These are phyloP conservation scores for Arthrobotrys pseudoclavata DNA, from an alignment of 2,329 filamentous ascomycete species.

Conservation along the genomic window DNA sequence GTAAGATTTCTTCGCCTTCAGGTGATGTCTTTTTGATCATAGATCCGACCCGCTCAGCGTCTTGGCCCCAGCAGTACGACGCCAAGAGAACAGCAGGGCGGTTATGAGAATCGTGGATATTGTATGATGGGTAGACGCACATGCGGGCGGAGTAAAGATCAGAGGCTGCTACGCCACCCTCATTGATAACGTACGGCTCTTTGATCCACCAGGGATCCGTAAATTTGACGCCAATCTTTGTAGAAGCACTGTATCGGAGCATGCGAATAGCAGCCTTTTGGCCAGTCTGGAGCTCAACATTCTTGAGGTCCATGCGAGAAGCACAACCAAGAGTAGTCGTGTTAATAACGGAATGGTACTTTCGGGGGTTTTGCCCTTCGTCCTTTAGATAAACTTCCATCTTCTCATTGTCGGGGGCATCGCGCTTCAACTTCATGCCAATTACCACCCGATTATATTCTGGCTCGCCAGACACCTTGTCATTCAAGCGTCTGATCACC, in stretches of 20 bases:
- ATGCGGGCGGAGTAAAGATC: conserved; percentile 64
- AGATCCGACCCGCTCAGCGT: conserved; percentile 65
- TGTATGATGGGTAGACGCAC: conserved; percentile 67
- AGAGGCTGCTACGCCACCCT: conserved; percentile 64
- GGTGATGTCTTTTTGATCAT: conserved; percentile 59
- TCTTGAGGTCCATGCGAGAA: conserved; percentile 57
- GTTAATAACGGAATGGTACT: conserved; percentile 57
- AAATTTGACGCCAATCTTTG: conserved; percentile 67
- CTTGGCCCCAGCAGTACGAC: conserved; percentile 66
- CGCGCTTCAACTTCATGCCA: conserved; percentile 1
- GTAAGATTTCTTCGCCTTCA: conserved; percentile 62
- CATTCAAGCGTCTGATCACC: conserved; percentile 1
- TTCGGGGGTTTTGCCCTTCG: not conserved
- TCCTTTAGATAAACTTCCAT: conserved; percentile 16
- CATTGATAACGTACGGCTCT: conserved; percentile 61
- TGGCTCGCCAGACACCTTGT: conserved; percentile 10
- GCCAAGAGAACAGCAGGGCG: conserved; percentile 65
- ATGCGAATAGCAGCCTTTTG: conserved; percentile 65
- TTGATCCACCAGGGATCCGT: conserved; percentile 65
- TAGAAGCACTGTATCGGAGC: conserved; percentile 64
- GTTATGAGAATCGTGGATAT: conserved; percentile 43
- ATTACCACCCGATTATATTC: conserved; percentile 17
- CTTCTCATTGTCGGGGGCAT: not conserved
- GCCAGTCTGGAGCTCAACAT: conserved; percentile 42
- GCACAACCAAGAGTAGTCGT: conserved; percentile 61